Evolutionary conservation across 2,329 filamentous ascomycete species (phyloP), one percentile per base, ranked within the genome.

Genomic region (Pseudogymnoascus sp.): DNA sequence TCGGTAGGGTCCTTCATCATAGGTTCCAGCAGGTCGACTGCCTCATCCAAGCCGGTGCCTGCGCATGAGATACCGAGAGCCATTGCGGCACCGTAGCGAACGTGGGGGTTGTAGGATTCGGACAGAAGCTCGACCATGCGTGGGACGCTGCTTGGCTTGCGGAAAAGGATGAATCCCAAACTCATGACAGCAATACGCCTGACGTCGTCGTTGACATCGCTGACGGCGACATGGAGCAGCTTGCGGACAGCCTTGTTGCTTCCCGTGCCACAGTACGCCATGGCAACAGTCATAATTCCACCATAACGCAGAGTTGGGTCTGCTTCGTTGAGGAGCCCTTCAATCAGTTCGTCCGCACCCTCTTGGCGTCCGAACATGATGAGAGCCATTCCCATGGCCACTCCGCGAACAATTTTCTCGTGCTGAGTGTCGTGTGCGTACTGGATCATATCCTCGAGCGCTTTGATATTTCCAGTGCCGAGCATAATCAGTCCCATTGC

Each of bases 1-100:
- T 99, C 95, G 64, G 93, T 96, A 7, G 95, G 96, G 70, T 99
- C 95, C 81, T 97, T 99, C 81, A 97, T 93, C 95, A 99, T 99
- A 17, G 95, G 95, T 79, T 99, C 95, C 4, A 99, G 83, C 17
- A 99, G 83, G 72, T 99, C 95, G 66, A 97, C 95, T 21, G 96
- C 95, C 77, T 99, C 95, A 67, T 96, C 92, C 31, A 97, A 82
- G 13, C 95, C 95, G 61, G 95, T 99, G 59, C 95, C 95, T 26
- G 95, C 95, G 71, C 96, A 99, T 26, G 96, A 96, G 72, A 99
- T 99, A 77, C 95, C 95, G 11, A 99, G 85, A 46, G 96, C 96
- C 92, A 99, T 97, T 62, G 95, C 95, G 19, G 95, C 96, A 73
- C 95, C 95, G 72, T 99, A 99, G 64, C 95, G 88, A 56, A 99